Base-by-base conservation (phyloP, 73 alveolate genomes). In the Loxodes magnus region DNA sequence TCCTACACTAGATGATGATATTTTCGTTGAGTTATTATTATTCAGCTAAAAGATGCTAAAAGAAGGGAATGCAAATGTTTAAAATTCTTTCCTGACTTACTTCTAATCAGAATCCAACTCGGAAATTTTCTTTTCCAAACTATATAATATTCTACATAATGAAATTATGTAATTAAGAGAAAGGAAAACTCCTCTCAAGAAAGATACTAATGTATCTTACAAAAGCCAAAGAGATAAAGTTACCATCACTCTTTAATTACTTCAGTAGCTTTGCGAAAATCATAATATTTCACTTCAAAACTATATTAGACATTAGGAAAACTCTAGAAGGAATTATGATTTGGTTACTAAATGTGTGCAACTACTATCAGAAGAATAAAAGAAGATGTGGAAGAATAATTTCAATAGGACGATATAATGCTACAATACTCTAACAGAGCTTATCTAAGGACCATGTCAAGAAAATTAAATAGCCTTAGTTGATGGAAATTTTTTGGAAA, bases 371-470 rank as follows among this genome's bases (percentile, higher is more conserved):
- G 62, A 59, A 10, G 23, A 25, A 2, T 5, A n/a, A 2, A 46
- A 19, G 27, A 16, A 24, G 2, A 25, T n/a, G 6, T 12, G 31
- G 7, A 21, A 63, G 34, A 55, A 50, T 21, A 51, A 29, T 28
- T 69, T 46, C 42, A 51, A 48, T 24, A 64, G 38, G 36, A 69
- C 63, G 53, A 26, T 50, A 7, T 49, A 63, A 25, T 69, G 83
- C 51, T 64, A 62, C 9, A 71, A 69, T 42, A 63, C 83, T 6
- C 52, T 69, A 9, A 69, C 64, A 62, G 83, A 69, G 29, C 35
- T 69, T 12, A 70, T 69, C 26, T 64, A 69, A 69, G 83, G 83
- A 7, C 83, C 83, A 25, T 69, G 83, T 26, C 19, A 48, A 37
- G 72, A 62, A 1, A 69, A 69, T 26, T 64, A 69, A 15, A 51